phyloP scores from a whole-genome alignment of 2,329 filamentous ascomycete species.

The Fusarium paranaense region DNA sequence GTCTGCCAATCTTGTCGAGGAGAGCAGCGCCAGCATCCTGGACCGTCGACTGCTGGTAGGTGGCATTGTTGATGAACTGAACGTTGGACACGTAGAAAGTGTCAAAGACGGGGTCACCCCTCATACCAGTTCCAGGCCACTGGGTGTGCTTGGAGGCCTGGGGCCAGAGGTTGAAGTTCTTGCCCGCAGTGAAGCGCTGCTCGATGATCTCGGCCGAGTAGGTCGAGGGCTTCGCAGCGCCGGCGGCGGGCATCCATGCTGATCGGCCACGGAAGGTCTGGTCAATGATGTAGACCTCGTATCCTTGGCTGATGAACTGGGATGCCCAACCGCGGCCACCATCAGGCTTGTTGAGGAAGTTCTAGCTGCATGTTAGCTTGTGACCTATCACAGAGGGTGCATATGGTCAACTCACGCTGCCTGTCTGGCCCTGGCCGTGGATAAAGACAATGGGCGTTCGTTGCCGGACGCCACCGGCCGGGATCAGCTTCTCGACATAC shows the following conservation, averaged over 20 bases:
- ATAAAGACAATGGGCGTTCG: constrained; percentile 37
- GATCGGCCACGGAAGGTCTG: constrained; percentile 41
- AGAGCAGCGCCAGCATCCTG: constrained; percentile 52
- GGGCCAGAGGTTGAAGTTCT: constrained; percentile 37
- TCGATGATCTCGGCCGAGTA: constrained; percentile 37
- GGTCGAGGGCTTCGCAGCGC: constrained; percentile 26
- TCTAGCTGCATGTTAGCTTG: constrained; percentile 9
- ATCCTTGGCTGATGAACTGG: constrained; percentile 34
- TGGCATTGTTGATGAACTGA: constrained; percentile 37
- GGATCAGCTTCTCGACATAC: constrained; percentile 40
- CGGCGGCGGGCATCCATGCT: constrained; percentile 27
- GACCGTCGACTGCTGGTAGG: constrained; percentile 29
- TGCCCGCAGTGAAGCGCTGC: constrained; percentile 30
- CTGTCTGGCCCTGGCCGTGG: constrained; percentile 40
- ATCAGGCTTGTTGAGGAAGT: constrained; percentile 42
- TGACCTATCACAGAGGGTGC: background rate
- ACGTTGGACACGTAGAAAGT: constrained; percentile 40
- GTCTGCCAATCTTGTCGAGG: constrained; percentile 56
- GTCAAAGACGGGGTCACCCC: constrained; percentile 35
- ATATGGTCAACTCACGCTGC: constrained; percentile 23
- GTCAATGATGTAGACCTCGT: constrained; percentile 40
- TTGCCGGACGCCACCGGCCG: constrained; percentile 17
- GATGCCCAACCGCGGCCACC: constrained; percentile 41
- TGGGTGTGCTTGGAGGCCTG: constrained; percentile 39
- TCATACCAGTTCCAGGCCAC: constrained; percentile 35